A percentile compares a stretch with the other conserved stretches of the same genome.
These are phyloP conservation scores for Pecoramyces ruminantium DNA, from an alignment of 192 early-diverging fungal species.

Conservation along the genomic window DNA sequence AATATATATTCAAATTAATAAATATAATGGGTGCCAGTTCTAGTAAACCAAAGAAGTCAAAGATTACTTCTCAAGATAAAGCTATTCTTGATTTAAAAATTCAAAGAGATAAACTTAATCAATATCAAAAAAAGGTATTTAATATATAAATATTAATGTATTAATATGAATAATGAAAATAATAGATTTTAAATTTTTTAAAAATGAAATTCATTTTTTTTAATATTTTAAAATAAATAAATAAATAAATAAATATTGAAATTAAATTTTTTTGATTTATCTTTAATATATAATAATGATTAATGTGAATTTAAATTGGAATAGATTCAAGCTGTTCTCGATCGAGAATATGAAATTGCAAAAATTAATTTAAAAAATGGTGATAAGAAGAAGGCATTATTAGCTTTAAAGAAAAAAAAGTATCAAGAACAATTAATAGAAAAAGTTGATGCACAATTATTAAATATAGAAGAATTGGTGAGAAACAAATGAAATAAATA, in stretches of 20 bases:
- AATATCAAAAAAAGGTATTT: conserved; percentile 75
- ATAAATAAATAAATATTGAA: no score
- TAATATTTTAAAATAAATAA: no score
- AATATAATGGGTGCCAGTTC: neutral
- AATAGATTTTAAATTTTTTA: no score
- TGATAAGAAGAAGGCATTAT: conserved; percentile 63
- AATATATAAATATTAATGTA: neutral
- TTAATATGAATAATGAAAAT: no score
- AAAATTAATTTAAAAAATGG: conserved; percentile 52
- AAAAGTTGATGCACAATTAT: conserved; percentile 72
- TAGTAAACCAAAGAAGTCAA: conserved; percentile 8
- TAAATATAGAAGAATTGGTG: conserved; percentile 79
- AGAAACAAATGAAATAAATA: no score
- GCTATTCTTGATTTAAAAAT: conserved; percentile 90
- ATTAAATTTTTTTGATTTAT: no score
- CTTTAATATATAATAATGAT: no score
- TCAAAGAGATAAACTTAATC: conserved; percentile 82
- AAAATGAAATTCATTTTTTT: no score
- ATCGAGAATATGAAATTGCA: conserved; percentile 63
- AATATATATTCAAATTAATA: no score
- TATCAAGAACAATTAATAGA: conserved; percentile 78
- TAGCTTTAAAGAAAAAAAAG: conserved; percentile 90
- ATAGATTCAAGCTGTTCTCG: conserved; percentile 61
- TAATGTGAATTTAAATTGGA: no score
- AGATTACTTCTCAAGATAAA: conserved; percentile 74